A percentile compares a stretch with the other conserved stretches of the same genome.
These are phyloP conservation scores for Aurinia saxatilis DNA, from an alignment of 345 rosid genomes.

Conservation along the genomic window DNA sequence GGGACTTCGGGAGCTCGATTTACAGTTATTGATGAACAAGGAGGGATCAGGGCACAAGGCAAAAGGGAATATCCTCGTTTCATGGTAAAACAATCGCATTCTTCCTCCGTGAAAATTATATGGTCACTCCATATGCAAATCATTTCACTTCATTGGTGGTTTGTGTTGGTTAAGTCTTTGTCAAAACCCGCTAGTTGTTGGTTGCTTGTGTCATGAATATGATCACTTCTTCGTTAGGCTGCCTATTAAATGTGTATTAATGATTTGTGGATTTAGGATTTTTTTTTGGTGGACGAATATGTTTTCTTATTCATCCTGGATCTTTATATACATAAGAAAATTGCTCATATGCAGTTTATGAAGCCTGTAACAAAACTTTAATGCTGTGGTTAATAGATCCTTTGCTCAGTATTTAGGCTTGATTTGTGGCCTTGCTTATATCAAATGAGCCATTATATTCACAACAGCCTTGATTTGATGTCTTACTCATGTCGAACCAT, in stretches of 20 bases:
- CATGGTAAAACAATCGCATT: slow-evolving; percentile 30
- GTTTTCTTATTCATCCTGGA: too few species aligned
- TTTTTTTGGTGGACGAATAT: too few species aligned
- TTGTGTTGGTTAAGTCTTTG: too few species aligned
- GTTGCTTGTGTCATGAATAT: background rate
- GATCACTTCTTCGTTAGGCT: background rate
- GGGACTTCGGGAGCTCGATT: slow-evolving; percentile 93
- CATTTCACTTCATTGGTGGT: background rate
- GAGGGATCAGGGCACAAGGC: slow-evolving; percentile 51
- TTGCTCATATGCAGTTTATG: too few species aligned
- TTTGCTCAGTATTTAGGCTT: too few species aligned
- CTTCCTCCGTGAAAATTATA: background rate
- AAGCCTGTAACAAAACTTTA: background rate
- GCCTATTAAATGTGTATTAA: background rate
- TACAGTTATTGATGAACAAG: slow-evolving; percentile 62
- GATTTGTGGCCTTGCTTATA: too few species aligned
- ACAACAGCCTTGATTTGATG: too few species aligned
- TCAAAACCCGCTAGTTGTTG: too few species aligned
- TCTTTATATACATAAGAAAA: too few species aligned
- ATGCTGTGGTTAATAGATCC: background rate
- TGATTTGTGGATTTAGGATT: too few species aligned
- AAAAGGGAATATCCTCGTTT: slow-evolving; percentile 56
- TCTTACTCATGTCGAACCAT: background rate
- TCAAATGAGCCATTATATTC: too few species aligned
- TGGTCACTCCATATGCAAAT: background rate